phyloP scores from a whole-genome alignment of 164 flowering plant species.

The Piper betle region DNA sequence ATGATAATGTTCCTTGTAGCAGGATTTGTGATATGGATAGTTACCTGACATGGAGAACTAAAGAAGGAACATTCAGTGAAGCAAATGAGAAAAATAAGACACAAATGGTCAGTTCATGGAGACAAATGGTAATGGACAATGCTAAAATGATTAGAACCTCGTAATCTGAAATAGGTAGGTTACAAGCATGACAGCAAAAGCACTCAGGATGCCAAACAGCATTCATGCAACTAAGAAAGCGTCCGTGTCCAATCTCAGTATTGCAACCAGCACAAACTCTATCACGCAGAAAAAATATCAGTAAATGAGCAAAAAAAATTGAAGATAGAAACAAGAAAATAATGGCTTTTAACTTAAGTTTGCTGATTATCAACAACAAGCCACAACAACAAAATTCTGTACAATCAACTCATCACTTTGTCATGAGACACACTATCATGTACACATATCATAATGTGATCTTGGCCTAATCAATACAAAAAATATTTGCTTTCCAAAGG shows the following conservation, averaged over 20 bases:
- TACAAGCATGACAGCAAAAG: constrained; percentile 80
- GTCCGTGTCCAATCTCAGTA: constrained; percentile 78
- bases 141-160: constrained; percentile 41
- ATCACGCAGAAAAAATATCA: neutral
- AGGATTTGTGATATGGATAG: constrained; percentile 45
- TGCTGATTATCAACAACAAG: too few species aligned
- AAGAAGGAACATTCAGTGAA: constrained; percentile 9
- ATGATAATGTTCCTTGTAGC: constrained; percentile 81
- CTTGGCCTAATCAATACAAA: neutral
- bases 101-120: neutral
- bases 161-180: constrained; percentile 71
- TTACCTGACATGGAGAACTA: constrained; percentile 71
- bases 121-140: neutral
- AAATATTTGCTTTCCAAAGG: neutral
- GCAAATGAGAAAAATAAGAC: too few species aligned
- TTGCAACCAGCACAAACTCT: constrained; percentile 94
- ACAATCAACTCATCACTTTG: too few species aligned
- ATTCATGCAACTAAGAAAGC: constrained; percentile 82
- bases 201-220: constrained; percentile 96
- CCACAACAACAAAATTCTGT: too few species aligned
- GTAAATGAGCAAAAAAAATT: too few species aligned
- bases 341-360: too few species aligned
- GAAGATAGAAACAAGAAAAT: too few species aligned
- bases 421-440: too few species aligned
- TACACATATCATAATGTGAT: neutral